Evolutionary conservation across 78 protist species (phyloP).

Genomic region (Dictyostelium citrinum): DNA sequence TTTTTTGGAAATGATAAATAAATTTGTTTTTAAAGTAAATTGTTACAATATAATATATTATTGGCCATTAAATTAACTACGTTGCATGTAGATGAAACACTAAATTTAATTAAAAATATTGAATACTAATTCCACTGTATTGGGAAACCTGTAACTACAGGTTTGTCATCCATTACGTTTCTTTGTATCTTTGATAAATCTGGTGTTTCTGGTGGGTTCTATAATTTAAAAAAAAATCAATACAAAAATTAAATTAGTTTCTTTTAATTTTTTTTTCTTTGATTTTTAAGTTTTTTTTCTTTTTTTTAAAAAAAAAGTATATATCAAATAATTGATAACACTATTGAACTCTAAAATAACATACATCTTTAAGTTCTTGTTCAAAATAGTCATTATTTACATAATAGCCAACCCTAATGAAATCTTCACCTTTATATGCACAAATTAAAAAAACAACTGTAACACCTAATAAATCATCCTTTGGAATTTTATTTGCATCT

Average conservation of each 20-base stretch:
- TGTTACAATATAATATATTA: neutral
- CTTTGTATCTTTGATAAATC: constrained; percentile 41
- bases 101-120: constrained; percentile 7
- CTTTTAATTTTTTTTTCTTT: neutral
- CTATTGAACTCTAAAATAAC: neutral
- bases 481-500: constrained; percentile 54
- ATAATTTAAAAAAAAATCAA: neutral
- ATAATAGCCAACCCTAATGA: constrained; percentile 77
- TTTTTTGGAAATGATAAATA: neutral
- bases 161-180: constrained; percentile 55
- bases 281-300: no score
- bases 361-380: constrained; percentile 40
- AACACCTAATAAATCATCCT: constrained; percentile 78
- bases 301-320: no score
- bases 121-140: constrained; percentile 41
- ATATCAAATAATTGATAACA: neutral
- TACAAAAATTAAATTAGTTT: neutral
- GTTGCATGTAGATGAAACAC: neutral
- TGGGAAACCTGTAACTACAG: constrained; percentile 71
- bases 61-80: neutral
- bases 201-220: constrained; percentile 79
- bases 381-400: constrained; percentile 58
- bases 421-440: constrained; percentile 71
- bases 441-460: constrained; percentile 72
- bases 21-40: neutral